A percentile compares a stretch with the other conserved stretches of the same genome.
phyloP scores from a whole-genome alignment of 2,329 filamentous ascomycete species.

The Microsporum audouinii region DNA sequence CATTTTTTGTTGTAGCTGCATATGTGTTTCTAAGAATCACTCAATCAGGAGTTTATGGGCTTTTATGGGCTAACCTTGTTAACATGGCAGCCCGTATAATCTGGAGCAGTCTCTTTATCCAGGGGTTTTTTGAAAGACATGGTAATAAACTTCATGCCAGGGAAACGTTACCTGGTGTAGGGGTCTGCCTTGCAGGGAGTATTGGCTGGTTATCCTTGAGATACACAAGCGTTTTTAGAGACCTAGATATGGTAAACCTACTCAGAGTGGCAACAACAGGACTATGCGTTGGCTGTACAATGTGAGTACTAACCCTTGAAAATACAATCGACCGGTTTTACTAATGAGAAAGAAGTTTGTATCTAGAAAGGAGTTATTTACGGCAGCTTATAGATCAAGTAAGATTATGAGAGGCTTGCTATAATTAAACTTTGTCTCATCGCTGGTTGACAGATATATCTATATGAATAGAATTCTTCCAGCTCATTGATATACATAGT shows the following conservation, averaged over 20 bases:
- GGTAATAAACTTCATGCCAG: conserved; percentile 33
- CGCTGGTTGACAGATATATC: no score
- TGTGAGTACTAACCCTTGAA: neutral
- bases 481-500: no score
- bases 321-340: neutral
- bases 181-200: conserved; percentile 36
- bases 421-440: no score
- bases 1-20: conserved; percentile 61
- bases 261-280: neutral
- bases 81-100: conserved; percentile 79
- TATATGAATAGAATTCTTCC: no score
- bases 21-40: conserved; percentile 62
- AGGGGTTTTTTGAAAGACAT: conserved; percentile 46
- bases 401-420: neutral
- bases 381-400: neutral
- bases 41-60: conserved; percentile 60
- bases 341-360: neutral
- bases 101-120: conserved; percentile 69
- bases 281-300: neutral
- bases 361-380: neutral
- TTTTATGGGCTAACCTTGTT: conserved; percentile 77
- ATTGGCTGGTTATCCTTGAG: conserved; percentile 28
- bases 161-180: conserved; percentile 36
- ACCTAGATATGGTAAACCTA: neutral
- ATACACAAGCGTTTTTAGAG: neutral